These are phyloP conservation scores for Lactuca sativa DNA, from an alignment of 129 eudicot genomes.

Conservation along the genomic window DNA sequence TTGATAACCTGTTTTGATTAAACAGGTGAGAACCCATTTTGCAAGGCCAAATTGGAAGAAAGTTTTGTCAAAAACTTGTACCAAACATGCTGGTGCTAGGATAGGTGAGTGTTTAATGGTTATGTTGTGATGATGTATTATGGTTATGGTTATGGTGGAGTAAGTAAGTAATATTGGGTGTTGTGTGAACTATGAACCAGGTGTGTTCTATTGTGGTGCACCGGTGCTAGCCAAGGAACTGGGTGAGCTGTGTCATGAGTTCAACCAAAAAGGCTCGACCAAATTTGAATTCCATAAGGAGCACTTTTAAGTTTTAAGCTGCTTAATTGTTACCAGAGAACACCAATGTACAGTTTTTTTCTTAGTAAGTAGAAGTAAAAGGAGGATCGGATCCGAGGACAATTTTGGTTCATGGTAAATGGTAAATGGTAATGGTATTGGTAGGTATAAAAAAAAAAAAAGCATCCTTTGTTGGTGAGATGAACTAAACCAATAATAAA, in stretches of 20 bases:
- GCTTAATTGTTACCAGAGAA: neutral
- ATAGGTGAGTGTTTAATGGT: conserved; percentile 56
- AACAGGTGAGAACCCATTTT: conserved; percentile 89
- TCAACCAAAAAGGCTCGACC: conserved; percentile 82
- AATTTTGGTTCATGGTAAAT: conserved; percentile 22
- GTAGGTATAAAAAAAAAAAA: conserved; percentile 9
- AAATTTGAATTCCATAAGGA: conserved; percentile 95
- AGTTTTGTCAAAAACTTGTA: conserved; percentile 68
- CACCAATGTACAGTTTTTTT: conserved; percentile 15
- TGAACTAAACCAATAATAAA: neutral
- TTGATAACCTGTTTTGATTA: neutral
- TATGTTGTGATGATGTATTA: neutral
- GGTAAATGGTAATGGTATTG: no score
- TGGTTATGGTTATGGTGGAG: neutral
- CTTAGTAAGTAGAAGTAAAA: conserved; percentile 21
- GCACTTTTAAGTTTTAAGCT: conserved; percentile 48
- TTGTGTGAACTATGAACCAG: conserved; percentile 38
- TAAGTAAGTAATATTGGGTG: neutral
- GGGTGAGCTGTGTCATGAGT: conserved; percentile 68
- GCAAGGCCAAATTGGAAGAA: conserved; percentile 98
- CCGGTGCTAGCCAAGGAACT: conserved; percentile 90
- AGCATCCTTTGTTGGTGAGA: conserved; percentile 28
- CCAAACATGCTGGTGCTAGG: conserved; percentile 86
- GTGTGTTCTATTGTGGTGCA: conserved; percentile 96
- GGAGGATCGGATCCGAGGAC: neutral